Evolutionary conservation across 2,329 filamentous ascomycete species (phyloP).

Genomic region (Hypoxylon sp.): DNA sequence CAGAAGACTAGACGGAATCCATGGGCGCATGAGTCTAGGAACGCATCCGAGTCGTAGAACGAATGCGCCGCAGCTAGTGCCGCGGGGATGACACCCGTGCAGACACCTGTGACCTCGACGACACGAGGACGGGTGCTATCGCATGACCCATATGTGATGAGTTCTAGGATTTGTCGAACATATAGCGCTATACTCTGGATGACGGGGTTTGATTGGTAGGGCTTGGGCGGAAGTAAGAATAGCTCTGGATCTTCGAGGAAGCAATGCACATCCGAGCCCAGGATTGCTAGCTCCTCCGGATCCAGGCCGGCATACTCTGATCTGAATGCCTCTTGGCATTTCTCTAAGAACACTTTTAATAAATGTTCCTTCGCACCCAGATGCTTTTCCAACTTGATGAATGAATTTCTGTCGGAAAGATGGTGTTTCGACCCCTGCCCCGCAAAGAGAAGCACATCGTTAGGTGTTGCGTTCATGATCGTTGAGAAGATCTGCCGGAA

Average conservation of each 20-base stretch:
- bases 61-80: conserved; percentile 9
- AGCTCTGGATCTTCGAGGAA: conserved; percentile 7
- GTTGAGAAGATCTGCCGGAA: not conserved
- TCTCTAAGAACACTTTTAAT: not conserved
- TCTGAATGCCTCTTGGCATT: conserved; percentile 11
- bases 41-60: conserved; percentile 10
- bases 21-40: not conserved
- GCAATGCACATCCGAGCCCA: conserved; percentile 2
- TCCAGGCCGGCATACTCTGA: not conserved
- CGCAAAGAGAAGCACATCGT: conserved; percentile 19
- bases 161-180: conserved; percentile 14
- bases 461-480: conserved; percentile 2
- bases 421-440: conserved; percentile 21
- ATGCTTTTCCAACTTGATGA: conserved; percentile 5
- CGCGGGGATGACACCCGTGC: conserved; percentile 12
- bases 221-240: conserved; percentile 10
- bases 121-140: not conserved
- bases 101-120: conserved; percentile 17
- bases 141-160: conserved; percentile 8
- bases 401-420: conserved; percentile 6
- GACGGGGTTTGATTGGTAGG: conserved; percentile 3
- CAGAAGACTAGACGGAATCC: conserved; percentile 17
- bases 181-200: conserved; percentile 18
- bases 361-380: conserved; percentile 4
- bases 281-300: conserved; percentile 2